Evolutionary conservation across 768 basidiomycete genomes (phyloP).

Genomic region (Russula vinacea): DNA sequence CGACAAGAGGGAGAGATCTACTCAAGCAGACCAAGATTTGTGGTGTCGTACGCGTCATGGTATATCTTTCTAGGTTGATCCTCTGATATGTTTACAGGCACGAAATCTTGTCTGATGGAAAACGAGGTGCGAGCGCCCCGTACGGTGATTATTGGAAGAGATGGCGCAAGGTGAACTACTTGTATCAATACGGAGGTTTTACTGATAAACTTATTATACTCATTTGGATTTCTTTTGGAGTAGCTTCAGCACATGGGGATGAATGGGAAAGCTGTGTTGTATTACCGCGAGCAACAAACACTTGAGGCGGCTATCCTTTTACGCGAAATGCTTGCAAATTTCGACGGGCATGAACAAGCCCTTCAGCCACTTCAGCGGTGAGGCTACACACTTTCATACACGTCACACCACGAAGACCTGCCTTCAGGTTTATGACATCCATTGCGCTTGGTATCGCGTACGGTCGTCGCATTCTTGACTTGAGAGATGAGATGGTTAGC

Average conservation of each 20-base stretch:
- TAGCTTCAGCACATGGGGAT: constrained; percentile 23
- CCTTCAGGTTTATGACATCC: constrained; percentile 18
- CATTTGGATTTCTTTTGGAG: neutral
- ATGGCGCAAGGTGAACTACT: constrained; percentile 22
- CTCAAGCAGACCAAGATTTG: constrained; percentile 24
- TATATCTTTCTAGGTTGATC: neutral
- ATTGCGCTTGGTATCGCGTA: constrained; percentile 16
- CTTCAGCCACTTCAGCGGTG: constrained; percentile 18
- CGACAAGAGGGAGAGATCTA: constrained; percentile 26
- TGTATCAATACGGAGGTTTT: neutral
- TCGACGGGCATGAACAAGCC: neutral
- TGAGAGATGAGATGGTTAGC: constrained; percentile 17
- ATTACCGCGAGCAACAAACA: constrained; percentile 22
- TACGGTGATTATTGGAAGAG: constrained; percentile 17
- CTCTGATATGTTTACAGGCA: constrained; percentile 5
- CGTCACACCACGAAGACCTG: too few relatives aligned
- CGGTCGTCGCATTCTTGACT: constrained; percentile 12
- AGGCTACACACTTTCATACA: neutral
- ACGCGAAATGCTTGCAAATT: constrained; percentile 16
- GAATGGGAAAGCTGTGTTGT: constrained; percentile 10
- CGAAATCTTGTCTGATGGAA: constrained; percentile 24
- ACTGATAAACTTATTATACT: neutral
- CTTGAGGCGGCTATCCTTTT: constrained; percentile 22
- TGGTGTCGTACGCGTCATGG: constrained; percentile 13
- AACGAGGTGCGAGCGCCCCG: constrained; percentile 17